Percentiles rank a stretch among this genome's conserved stretches.
Evolutionary conservation across 495 filamentous ascomycete species (phyloP).

Genomic region (Lindgomyces ingoldianus): DNA sequence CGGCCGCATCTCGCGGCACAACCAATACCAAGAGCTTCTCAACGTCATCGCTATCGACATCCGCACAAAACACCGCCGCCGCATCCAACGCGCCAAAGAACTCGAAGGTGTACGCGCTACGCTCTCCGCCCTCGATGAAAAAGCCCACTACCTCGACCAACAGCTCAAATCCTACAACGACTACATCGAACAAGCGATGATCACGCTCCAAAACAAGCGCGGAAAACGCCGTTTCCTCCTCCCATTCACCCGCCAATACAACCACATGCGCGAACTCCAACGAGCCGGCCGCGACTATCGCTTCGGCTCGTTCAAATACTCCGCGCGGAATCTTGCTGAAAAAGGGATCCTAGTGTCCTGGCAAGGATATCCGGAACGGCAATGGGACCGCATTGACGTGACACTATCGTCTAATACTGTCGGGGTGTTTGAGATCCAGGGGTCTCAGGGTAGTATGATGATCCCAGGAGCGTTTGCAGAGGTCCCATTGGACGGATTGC

Average conservation of each 20-base stretch:
- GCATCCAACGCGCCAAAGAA: constrained; percentile 87
- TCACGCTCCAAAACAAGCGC: constrained; percentile 97
- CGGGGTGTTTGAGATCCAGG: constrained; percentile 91
- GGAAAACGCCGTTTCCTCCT: constrained; percentile 91
- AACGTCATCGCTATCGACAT: constrained; percentile 97
- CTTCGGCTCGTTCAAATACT: constrained; percentile 97
- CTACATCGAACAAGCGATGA: constrained; percentile 98
- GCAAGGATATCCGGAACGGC: constrained; percentile 78
- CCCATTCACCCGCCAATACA: constrained; percentile 98
- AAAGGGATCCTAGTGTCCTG: constrained; percentile 91
- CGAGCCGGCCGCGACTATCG: constrained; percentile 89
- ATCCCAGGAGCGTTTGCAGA: constrained; percentile 90
- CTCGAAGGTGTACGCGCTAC: constrained; percentile 85
- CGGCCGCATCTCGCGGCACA: constrained; percentile 84
- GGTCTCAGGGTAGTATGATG: constrained; percentile 89
- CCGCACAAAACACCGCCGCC: constrained; percentile 88
- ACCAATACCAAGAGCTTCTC: constrained; percentile 93
- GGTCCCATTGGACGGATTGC: constrained; percentile 86
- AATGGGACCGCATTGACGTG: constrained; percentile 89
- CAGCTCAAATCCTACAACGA: constrained; percentile 98
- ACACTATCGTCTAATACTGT: constrained; percentile 94
- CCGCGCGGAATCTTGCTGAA: constrained; percentile 81
- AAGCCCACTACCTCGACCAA: constrained; percentile 87
- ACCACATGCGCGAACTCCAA: constrained; percentile 93
- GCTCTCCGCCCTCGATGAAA: constrained; percentile 80